Base-by-base conservation (phyloP, 2,329 filamentous ascomycete species). In the Colletotrichum sp. region DNA sequence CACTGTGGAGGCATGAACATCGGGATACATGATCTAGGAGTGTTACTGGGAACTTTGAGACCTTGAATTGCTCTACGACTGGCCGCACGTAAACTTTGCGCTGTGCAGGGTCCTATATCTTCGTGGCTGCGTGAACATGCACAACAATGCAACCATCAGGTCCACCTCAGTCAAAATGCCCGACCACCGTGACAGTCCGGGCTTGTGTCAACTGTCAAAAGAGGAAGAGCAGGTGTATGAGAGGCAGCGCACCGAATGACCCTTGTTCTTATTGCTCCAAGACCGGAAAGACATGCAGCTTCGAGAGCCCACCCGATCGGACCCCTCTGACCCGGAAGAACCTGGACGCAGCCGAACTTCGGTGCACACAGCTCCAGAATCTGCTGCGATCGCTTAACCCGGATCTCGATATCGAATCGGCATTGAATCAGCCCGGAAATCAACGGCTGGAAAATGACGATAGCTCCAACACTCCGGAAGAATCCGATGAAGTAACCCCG, bases 301-400 rank as follows among this genome's bases (percentile, higher is more conserved):
- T 84, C 61, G 80, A 81, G 52, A 78, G 78, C n/a, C 82, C 81
- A 9, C 81, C 82, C 3, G 77, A 79, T n/a, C 79, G 82, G n/a
- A 83, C 83, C 30, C 79, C 82, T 13, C 72, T 84, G 64, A 85
- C 81, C 5, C 77, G 83, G n/a, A 81, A 81, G 69, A 85, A 85
- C 68, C 79, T 84, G 6, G 82, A 84, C 69, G 79, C 79, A 16
- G 80, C 80, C 4, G 81, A 85, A 74, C 77, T 77, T 28, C 79
- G 79, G 34, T 81, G 81, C 61, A 67, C 75, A 24, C 78, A 80
- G 56, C 78, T 83, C 21, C 77, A 81, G 69, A 73, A 68, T 5
- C 77, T 84, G 30, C 66, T 84, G 14, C 79, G 74, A 13, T 78
- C 78, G 13, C 74, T 81, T 16, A 78, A 81, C 34, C 81, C 81